Base-by-base conservation (phyloP, 2,329 filamentous ascomycete species). In the Talaromyces rugulosus region DNA sequence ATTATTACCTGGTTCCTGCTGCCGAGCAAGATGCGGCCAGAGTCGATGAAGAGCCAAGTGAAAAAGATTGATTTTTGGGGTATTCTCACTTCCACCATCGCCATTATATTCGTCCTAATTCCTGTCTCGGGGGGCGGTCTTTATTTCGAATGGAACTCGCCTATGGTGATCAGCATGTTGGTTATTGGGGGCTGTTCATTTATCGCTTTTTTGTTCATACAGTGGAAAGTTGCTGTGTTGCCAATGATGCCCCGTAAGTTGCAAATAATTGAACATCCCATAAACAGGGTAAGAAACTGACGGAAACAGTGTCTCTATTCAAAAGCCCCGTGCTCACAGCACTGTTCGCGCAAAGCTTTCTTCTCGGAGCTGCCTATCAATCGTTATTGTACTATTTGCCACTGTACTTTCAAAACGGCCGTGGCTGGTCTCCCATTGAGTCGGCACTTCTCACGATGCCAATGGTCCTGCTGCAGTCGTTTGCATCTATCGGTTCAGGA, bases 61-160 rank as follows among this genome's bases (percentile, higher is more conserved):
- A 75, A 73, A 55, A 83, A 83, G 51, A 85, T 89, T 60, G 87
- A 89, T 69, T 86, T 82, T 65, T 80, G 75, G 28, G 87, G 87
- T 1, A 76, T 86, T 1, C 61, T 87, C 11, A 78, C 81, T 2
- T 83, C 81, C 4, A 84, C 83, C 0, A 73, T 81, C 6, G 85
- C 81, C 0, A 81, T 87, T 31, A 81, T 89, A 9, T 77, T 88
- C 12, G 66, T 89, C 1, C 76, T 89, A 18, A 86, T 89, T 52
- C 87, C 87, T 0, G 81, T 89, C 12, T 87, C 85, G 2, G 85
- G 85, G 16, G 85, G 83, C 61, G 85, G 83, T 1, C 79, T 81
- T 0, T 85, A 85, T 62, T 87, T 86, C 64, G 70, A 77, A 3
- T 86, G 83, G 83, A 68, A 77, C 31, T 85, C 82, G 9, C 76